phyloP scores from a whole-genome alignment of 345 rosid species.

The Eucalyptus camaldulensis region DNA sequence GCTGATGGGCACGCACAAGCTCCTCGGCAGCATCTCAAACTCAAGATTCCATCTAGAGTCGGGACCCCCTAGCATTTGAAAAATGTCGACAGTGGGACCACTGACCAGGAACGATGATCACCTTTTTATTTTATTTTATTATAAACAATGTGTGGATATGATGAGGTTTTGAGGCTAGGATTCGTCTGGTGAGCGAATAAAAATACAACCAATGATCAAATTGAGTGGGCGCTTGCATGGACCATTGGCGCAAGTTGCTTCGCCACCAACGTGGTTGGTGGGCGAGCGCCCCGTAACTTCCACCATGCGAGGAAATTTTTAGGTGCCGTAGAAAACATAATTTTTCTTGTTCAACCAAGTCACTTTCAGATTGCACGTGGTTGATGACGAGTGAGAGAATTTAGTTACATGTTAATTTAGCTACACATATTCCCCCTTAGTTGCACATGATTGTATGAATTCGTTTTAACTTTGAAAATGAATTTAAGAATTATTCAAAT shows the following conservation, averaged over 20 bases:
- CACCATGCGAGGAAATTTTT: background rate
- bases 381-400: background rate
- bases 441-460: background rate
- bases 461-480: background rate
- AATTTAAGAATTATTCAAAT: background rate
- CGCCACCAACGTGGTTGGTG: background rate
- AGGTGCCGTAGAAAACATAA: background rate
- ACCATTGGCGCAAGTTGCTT: background rate
- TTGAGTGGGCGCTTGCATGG: background rate
- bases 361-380: background rate
- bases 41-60: background rate
- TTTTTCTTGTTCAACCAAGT: background rate
- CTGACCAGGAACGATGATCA: background rate
- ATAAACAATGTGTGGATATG: background rate
- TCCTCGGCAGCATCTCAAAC: background rate
- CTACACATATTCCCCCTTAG: background rate
- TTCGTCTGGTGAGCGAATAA: background rate
- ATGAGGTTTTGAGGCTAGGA: background rate
- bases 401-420: background rate
- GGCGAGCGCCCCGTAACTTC: background rate
- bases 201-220: background rate
- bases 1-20: background rate
- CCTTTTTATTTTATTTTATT: too few relatives aligned
- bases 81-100: background rate
- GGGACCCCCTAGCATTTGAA: background rate